Percentiles rank a stretch among this genome's conserved stretches.
These are phyloP conservation scores for Coemansia furcata DNA, from an alignment of 192 early-diverging fungal genomes.

Conservation along the genomic window DNA sequence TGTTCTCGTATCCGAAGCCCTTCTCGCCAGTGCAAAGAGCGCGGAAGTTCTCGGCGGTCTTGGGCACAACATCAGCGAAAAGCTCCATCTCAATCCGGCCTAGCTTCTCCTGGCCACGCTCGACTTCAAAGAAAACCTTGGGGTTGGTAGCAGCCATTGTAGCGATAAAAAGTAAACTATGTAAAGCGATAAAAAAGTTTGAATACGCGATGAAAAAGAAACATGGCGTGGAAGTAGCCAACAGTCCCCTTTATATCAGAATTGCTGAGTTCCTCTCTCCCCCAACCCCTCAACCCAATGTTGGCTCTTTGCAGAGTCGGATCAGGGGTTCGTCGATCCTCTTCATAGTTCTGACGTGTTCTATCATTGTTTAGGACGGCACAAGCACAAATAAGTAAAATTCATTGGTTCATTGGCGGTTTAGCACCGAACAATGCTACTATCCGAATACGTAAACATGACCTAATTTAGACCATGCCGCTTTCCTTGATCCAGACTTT, in stretches of 20 bases:
- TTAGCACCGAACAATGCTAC: background rate
- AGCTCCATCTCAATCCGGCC: conserved; percentile 46
- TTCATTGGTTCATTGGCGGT: background rate
- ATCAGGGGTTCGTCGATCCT: background rate
- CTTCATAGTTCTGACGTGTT: background rate
- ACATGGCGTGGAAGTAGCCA: background rate
- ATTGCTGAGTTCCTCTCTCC: background rate
- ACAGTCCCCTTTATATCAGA: background rate
- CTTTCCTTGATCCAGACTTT: conserved; percentile 63
- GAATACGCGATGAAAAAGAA: background rate
- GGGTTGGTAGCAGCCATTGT: conserved; percentile 26
- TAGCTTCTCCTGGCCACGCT: background rate
- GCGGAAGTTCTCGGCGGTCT: conserved; percentile 95
- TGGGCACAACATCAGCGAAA: conserved; percentile 80
- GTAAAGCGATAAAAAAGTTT: background rate
- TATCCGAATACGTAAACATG: background rate
- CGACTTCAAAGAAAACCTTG: conserved; percentile 52
- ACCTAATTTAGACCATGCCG: conserved; percentile 54
- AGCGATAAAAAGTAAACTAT: background rate
- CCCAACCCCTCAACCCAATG: background rate
- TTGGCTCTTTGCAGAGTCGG: background rate
- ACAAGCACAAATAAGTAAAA: background rate
- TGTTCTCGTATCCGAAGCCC: conserved; percentile 61
- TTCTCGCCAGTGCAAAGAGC: conserved; percentile 56
- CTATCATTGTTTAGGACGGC: background rate